phyloP scores from a whole-genome alignment of 768 basidiomycete species.

The Tylopilus felleus region DNA sequence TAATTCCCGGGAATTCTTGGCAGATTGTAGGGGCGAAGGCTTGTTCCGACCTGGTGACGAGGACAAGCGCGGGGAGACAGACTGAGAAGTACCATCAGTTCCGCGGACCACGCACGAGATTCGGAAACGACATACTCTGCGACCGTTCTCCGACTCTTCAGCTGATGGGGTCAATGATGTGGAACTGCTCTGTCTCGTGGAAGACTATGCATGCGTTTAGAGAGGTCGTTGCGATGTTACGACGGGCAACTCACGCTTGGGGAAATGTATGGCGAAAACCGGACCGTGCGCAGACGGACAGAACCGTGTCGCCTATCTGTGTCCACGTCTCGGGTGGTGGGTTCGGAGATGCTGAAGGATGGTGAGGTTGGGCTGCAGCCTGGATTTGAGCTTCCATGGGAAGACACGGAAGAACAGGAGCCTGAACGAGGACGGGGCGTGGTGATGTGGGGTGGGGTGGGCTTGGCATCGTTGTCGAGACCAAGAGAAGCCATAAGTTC shows the following conservation, averaged over 20 bases:
- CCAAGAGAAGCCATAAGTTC: slow-evolving; percentile 85
- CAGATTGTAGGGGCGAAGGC: slow-evolving; percentile 44
- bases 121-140: slow-evolving; percentile 35
- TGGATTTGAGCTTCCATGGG: slow-evolving; percentile 37
- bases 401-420: slow-evolving; percentile 46
- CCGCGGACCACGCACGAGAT: slow-evolving; percentile 29
- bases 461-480: slow-evolving; percentile 49
- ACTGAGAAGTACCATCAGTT: slow-evolving; percentile 29
- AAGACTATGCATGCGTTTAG: slow-evolving; percentile 30
- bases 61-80: slow-evolving; percentile 35
- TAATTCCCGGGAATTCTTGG: slow-evolving; percentile 51
- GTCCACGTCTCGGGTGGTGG: slow-evolving; percentile 28
- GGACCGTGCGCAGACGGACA: slow-evolving; percentile 26
- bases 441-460: slow-evolving; percentile 28
- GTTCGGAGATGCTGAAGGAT: slow-evolving; percentile 35
- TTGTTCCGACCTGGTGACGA: slow-evolving; percentile 43
- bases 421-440: slow-evolving; percentile 35
- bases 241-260: slow-evolving; percentile 21
- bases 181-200: slow-evolving; percentile 44
- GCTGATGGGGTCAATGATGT: slow-evolving; percentile 33
- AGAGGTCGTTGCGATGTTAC: neutral
- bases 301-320: slow-evolving; percentile 26
- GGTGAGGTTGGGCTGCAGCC: slow-evolving; percentile 30
- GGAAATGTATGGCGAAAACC: slow-evolving; percentile 32
- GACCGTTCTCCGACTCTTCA: slow-evolving; percentile 26